These are phyloP conservation scores for Echeveria elegans DNA, from an alignment of 164 flowering plant species.

Conservation along the genomic window DNA sequence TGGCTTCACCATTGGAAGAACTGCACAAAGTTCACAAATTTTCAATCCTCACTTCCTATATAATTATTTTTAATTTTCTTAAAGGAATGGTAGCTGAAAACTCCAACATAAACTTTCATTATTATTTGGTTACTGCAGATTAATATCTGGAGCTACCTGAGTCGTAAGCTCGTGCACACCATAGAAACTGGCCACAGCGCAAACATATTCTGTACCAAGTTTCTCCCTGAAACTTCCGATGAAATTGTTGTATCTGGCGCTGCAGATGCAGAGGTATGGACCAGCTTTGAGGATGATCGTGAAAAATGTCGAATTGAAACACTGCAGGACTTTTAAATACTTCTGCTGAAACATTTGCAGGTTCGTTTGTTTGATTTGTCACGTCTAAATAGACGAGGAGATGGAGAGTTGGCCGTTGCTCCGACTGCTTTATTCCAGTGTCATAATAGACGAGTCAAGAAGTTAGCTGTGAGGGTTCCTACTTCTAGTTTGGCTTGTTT, in stretches of 20 bases:
- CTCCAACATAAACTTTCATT: background rate
- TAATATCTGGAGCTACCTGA: constrained; percentile 74
- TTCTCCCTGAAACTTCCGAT: constrained; percentile 90
- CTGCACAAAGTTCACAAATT: background rate
- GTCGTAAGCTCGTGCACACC: constrained; percentile 56
- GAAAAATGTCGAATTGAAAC: background rate
- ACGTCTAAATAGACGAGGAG: constrained; percentile 40
- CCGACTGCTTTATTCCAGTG: constrained; percentile 72
- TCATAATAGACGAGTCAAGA: constrained; percentile 86
- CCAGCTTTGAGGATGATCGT: background rate
- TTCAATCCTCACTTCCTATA: background rate
- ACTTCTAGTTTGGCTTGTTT: background rate
- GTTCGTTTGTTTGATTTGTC: constrained; percentile 73
- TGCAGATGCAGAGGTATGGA: constrained; percentile 78
- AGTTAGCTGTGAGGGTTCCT: constrained; percentile 62
- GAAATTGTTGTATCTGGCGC: constrained; percentile 95
- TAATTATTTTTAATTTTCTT: background rate
- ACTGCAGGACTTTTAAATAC: background rate
- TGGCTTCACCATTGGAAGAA: background rate
- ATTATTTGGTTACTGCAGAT: constrained; percentile 34
- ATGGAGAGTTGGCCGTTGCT: constrained; percentile 32
- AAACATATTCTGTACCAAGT: constrained; percentile 89
- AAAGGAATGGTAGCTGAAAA: background rate
- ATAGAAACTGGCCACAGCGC: constrained; percentile 84
- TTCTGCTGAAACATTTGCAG: constrained; percentile 26